Evolutionary conservation across 2,329 filamentous ascomycete genomes (phyloP).

Genomic region (Paraconiothyrium brasiliense): DNA sequence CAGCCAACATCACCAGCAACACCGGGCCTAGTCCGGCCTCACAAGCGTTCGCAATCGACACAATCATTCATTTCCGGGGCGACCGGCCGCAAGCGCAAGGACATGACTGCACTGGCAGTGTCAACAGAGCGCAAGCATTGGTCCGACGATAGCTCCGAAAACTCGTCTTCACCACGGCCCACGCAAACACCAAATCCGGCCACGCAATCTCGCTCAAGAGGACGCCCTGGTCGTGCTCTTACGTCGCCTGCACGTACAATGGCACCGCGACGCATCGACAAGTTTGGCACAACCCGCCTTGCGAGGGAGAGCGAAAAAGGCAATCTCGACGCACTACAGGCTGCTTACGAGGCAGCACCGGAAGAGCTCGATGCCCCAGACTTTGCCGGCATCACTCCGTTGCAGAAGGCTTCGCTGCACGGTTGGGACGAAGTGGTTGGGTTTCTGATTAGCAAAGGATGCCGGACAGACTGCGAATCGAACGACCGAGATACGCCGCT

Average conservation of each 20-base stretch:
- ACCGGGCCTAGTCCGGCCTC: slow-evolving; percentile 43
- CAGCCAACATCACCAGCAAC: slow-evolving; percentile 47
- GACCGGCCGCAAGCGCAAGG: slow-evolving; percentile 45
- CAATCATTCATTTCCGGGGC: slow-evolving; percentile 44
- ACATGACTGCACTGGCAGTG: slow-evolving; percentile 42
- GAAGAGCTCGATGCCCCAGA: slow-evolving; percentile 90
- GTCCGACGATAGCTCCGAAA: slow-evolving; percentile 49
- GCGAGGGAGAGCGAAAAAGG: slow-evolving; percentile 90
- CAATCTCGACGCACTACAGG: slow-evolving; percentile 80
- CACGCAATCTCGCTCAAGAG: slow-evolving; percentile 56
- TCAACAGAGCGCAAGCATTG: slow-evolving; percentile 43
- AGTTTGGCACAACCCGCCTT: slow-evolving; percentile 88
- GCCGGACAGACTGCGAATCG: slow-evolving; percentile 81
- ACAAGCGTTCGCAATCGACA: slow-evolving; percentile 52
- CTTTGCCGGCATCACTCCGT: slow-evolving; percentile 93
- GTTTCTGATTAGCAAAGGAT: slow-evolving; percentile 84
- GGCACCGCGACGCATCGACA: slow-evolving; percentile 86
- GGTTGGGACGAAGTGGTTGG: slow-evolving; percentile 88
- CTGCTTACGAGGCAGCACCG: slow-evolving; percentile 78
- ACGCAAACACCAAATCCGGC: slow-evolving; percentile 41
- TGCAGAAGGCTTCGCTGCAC: slow-evolving; percentile 91
- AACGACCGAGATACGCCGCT: slow-evolving; percentile 86
- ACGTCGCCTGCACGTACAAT: slow-evolving; percentile 65
- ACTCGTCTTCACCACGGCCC: slow-evolving; percentile 47
- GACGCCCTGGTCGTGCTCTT: slow-evolving; percentile 67